Base-by-base conservation (phyloP, 2,329 filamentous ascomycete genomes). In the Diaporthe vaccinii region DNA sequence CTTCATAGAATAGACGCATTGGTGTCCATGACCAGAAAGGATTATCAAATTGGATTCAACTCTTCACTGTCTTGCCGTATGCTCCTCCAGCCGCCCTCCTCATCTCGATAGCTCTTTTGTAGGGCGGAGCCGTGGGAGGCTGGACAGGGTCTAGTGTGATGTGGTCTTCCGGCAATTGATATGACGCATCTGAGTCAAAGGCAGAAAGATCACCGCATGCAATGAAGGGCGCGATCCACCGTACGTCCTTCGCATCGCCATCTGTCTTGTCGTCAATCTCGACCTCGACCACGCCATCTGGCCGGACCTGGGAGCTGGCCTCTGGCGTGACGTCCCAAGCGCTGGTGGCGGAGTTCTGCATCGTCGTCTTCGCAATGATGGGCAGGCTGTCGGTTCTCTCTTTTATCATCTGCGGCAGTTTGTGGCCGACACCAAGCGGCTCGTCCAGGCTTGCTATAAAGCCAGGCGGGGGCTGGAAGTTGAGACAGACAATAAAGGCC, bases 161-260 rank as follows among this genome's bases (percentile, higher is more conserved):
- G 81, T 97, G 91, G 78, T 95, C 94, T 76, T 96, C 93, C 0
- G 97, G 96, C 25, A 99, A 87, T 78, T 94, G 91, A 84, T 98
- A 98, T 6, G 96, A 97, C 5, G 97, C 96, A 87, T 99, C 97
- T 0, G 96, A 95, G 86, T 99, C 97, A 86, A 96, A 99, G 15
- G 95, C 93, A 34, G 95, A 97, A 72, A 99, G 88, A 84, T 99
- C 97, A 61, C 97, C 97, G 83, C 97, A 99, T n/a, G 97, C 96
- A 80, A 99, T 90, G 82, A 99, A 99, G 0, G 96, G 95, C 4
- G 96, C 95, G 79, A 98, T 96, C 95, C 96, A 98, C 69, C 93
- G 87, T 41, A 87, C 84, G 76, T 91, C 88, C 69, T 84, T 78
- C 75, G 82, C 78, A 31, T 78, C 80, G 58, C 80, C 83, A 76